These are phyloP conservation scores for Rosa rugosa DNA, from an alignment of 306 rosid genomes.

Conservation along the genomic window DNA sequence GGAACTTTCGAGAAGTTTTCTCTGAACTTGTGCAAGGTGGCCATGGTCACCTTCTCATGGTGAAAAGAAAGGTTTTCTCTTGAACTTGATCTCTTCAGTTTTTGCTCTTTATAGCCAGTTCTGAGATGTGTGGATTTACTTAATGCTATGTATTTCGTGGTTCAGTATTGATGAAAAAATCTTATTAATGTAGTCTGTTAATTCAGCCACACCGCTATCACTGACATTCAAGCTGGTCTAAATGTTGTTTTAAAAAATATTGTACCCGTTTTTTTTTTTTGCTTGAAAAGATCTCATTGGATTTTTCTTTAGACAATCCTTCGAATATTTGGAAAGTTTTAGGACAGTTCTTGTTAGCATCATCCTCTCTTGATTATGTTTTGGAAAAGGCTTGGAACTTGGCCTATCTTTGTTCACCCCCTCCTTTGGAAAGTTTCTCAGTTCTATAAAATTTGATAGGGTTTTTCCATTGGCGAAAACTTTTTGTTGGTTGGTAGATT, in stretches of 20 bases:
- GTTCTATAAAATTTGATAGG: neutral
- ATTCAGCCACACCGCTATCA: neutral
- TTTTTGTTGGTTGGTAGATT: neutral
- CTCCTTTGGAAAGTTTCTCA: neutral
- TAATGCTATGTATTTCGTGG: neutral
- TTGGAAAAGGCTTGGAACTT: neutral
- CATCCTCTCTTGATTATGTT: neutral
- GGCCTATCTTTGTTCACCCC: neutral
- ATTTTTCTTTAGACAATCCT: neutral
- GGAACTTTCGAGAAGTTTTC: constrained; percentile 96
- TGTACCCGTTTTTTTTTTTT: neutral
- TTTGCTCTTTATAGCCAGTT: constrained; percentile 2
- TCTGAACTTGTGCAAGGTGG: constrained; percentile 96
- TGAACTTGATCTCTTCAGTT: constrained; percentile 8
- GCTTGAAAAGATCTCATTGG: neutral
- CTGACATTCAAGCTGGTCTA: neutral
- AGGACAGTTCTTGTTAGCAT: neutral
- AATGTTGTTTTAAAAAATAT: neutral
- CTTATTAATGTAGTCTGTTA: neutral
- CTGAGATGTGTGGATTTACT: constrained; percentile 3
- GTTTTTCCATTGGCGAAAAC: neutral
- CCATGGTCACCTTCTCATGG: constrained; percentile 88
- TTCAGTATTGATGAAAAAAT: neutral
- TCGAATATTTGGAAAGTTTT: neutral
- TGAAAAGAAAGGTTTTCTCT: constrained; percentile 83